Percentiles rank a stretch among this genome's conserved stretches.
Conservation (phyloP, 306 rosid genomes). For the Lotus japonicus region DNA sequence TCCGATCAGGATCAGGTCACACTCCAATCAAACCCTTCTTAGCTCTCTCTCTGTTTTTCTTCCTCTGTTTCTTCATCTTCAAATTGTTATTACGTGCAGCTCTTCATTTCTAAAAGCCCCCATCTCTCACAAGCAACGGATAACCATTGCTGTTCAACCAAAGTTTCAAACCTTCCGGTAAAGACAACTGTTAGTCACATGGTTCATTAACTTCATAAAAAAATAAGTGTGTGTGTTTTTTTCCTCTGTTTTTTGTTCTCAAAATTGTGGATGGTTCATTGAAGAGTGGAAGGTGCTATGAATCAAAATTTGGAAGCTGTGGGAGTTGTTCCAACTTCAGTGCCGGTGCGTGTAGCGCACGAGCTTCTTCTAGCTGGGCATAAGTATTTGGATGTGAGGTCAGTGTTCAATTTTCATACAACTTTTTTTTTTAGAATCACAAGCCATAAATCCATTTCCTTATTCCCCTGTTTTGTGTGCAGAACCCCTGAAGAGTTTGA, state of each 20-base stretch:
- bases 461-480: not conserved
- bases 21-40: not conserved
- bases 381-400: slow-evolving; percentile 88
- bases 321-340: slow-evolving; percentile 66
- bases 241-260: not conserved
- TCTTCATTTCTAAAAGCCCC: slow-evolving; percentile 1
- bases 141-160: not conserved
- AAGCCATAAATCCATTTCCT: not conserved
- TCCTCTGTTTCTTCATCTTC: not conserved
- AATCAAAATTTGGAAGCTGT: slow-evolving; percentile 44
- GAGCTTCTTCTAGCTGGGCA: slow-evolving; percentile 94
- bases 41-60: not conserved
- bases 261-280: not conserved
- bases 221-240: not conserved
- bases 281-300: slow-evolving; percentile 37
- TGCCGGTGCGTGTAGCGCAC: slow-evolving; percentile 78
- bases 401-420: not conserved
- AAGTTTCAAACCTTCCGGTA: slow-evolving; percentile 28
- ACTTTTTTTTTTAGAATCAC: not conserved
- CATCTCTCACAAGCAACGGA: not conserved
- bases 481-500: slow-evolving; percentile 78
- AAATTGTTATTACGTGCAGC: slow-evolving; percentile 18
- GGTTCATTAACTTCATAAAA: not conserved
- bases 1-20: slow-evolving; percentile 9
- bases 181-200: not conserved